A percentile compares a stretch with the other conserved stretches of the same genome.
These are phyloP conservation scores for Penicillium sp. DNA, from an alignment of 2,329 filamentous ascomycete species.

Conservation along the genomic window DNA sequence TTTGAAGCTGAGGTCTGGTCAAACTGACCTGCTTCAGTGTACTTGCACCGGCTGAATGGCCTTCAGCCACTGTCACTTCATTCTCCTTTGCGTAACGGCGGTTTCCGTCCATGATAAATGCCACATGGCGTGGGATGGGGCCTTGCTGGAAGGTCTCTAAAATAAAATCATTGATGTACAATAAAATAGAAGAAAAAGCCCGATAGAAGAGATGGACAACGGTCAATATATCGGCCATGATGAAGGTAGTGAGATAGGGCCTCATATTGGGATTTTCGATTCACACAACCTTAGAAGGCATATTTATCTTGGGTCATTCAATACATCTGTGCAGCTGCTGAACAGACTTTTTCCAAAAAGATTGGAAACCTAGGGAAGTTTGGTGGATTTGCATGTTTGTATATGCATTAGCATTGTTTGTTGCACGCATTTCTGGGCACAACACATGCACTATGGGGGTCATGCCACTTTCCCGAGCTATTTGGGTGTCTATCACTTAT, in stretches of 20 bases:
- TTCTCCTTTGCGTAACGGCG: slow-evolving; percentile 11
- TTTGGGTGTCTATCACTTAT: too few species aligned
- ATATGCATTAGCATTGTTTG: neutral
- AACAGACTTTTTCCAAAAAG: neutral
- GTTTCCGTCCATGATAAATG: slow-evolving; percentile 18
- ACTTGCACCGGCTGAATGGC: neutral
- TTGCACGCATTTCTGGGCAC: neutral
- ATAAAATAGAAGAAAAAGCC: neutral
- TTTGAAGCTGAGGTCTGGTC: neutral
- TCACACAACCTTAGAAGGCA: neutral
- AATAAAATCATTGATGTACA: neutral
- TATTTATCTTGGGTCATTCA: neutral
- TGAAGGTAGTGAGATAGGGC: neutral
- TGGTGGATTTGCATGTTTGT: neutral
- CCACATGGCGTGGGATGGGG: slow-evolving; percentile 13
- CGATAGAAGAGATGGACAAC: neutral
- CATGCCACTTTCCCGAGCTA: neutral
- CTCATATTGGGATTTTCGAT: neutral
- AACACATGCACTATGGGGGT: neutral
- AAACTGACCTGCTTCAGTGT: neutral
- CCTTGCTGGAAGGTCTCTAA: neutral
- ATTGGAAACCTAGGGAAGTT: neutral
- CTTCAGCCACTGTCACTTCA: neutral
- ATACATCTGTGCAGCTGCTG: too few species aligned
- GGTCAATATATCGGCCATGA: neutral